Conservation (phyloP, 495 filamentous ascomycete genomes). For the Aspergillus heteromorphus region DNA sequence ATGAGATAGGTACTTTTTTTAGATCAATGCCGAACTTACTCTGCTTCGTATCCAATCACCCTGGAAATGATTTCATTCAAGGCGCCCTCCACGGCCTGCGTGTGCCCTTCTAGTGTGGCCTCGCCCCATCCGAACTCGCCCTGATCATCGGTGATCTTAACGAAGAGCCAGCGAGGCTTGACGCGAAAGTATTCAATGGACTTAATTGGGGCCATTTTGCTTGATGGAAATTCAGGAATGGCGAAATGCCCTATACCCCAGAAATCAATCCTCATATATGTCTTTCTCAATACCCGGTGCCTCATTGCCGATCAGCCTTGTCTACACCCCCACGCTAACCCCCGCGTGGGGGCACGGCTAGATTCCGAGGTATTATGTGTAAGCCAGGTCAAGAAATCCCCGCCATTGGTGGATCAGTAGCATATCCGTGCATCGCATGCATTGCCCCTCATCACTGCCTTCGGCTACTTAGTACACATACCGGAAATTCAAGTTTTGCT, state of each 20-base stretch:
- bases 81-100: conserved; percentile 73
- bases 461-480: conserved; percentile 22
- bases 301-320: background rate
- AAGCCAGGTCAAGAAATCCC: background rate
- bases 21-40: conserved; percentile 41
- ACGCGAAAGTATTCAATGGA: conserved; percentile 75
- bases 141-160: conserved; percentile 66
- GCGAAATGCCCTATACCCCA: too few species aligned
- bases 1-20: too few species aligned
- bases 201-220: conserved; percentile 60
- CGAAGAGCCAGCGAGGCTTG: conserved; percentile 77
- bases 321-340: background rate
- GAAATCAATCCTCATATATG: too few species aligned
- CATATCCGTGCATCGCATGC: background rate
- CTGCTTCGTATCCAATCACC: conserved; percentile 68
- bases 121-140: conserved; percentile 74
- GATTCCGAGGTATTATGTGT: background rate
- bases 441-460: background rate
- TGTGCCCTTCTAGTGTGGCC: conserved; percentile 72
- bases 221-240: background rate
- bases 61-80: conserved; percentile 61
- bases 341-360: background rate
- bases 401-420: background rate
- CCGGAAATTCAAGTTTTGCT: conserved; percentile 42
- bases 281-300: too few species aligned